These are phyloP conservation scores for Penicillium canescens DNA, from an alignment of 495 filamentous ascomycete genomes.

Conservation along the genomic window DNA sequence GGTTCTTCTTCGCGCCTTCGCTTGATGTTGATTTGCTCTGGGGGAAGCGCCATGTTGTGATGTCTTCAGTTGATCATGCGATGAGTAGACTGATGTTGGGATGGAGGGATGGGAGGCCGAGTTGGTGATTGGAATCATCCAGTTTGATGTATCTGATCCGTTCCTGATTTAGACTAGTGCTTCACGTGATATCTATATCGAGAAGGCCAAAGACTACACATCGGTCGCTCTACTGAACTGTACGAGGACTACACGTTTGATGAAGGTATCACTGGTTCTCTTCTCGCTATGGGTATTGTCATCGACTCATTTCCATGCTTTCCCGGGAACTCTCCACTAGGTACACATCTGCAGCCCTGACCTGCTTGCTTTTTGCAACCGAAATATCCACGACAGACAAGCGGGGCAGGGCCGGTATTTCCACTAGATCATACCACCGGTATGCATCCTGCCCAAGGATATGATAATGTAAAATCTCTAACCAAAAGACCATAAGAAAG, in stretches of 20 bases:
- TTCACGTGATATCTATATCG: background rate
- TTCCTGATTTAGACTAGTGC: background rate
- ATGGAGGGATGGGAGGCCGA: slow-evolving; percentile 3
- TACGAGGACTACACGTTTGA: too few species aligned
- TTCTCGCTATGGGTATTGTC: slow-evolving; percentile 5
- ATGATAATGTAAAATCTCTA: slow-evolving; percentile 9
- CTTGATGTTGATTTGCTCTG: slow-evolving; percentile 57
- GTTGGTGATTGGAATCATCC: slow-evolving; percentile 1
- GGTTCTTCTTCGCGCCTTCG: slow-evolving; percentile 58
- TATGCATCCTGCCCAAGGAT: slow-evolving; percentile 19
- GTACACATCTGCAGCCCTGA: slow-evolving; percentile 24
- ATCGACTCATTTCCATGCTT: slow-evolving; percentile 26
- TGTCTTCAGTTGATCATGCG: background rate
- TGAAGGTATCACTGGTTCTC: too few species aligned
- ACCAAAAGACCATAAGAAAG: slow-evolving; percentile 13
- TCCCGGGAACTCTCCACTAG: slow-evolving; percentile 20
- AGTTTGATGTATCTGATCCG: slow-evolving; percentile 6
- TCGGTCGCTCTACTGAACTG: background rate
- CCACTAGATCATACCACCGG: slow-evolving; percentile 20
- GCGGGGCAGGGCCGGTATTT: slow-evolving; percentile 14
- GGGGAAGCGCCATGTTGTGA: slow-evolving; percentile 43
- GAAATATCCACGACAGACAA: slow-evolving; percentile 21
- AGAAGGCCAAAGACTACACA: background rate
- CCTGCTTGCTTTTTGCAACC: slow-evolving; percentile 1
- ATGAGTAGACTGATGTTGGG: slow-evolving; percentile 7